Percentiles rank a stretch among this genome's conserved stretches.
Evolutionary conservation across 139 green algal genomes (phyloP).

Genomic region (Diplosphaera chodatii): DNA sequence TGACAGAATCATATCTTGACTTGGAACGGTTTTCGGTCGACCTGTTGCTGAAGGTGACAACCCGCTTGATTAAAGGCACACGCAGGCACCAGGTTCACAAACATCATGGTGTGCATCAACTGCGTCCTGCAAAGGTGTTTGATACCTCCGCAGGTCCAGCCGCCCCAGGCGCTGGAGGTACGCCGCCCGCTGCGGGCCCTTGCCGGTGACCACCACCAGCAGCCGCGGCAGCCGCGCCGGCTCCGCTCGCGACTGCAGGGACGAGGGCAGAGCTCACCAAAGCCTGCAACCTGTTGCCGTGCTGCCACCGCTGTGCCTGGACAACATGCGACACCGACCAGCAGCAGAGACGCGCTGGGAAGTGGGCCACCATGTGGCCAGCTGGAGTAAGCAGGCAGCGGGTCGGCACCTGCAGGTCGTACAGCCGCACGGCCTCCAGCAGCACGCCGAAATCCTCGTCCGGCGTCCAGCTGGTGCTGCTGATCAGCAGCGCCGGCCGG

Average conservation of each 20-base stretch:
- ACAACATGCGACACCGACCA: too few relatives aligned
- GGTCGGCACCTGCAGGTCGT: conserved; percentile 15
- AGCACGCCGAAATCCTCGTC: conserved; percentile 97
- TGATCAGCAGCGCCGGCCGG: conserved; percentile 82
- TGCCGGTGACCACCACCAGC: conserved; percentile 60
- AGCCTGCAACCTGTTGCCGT: too few relatives aligned
- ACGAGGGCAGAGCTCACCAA: not conserved
- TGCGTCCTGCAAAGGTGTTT: too few relatives aligned
- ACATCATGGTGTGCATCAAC: too few relatives aligned
- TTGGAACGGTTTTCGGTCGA: too few relatives aligned
- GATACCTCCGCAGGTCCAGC: conserved; percentile 62
- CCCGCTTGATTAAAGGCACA: too few relatives aligned
- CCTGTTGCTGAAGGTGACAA: too few relatives aligned
- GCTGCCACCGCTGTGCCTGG: too few relatives aligned
- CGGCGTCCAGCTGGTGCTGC: conserved; percentile 93
- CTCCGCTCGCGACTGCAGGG: not conserved
- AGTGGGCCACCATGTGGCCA: too few relatives aligned
- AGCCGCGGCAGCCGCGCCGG: conserved; percentile 22
- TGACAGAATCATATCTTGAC: too few relatives aligned
- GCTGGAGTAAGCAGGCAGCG: not conserved
- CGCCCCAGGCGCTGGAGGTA: conserved; percentile 61
- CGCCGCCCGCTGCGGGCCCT: conserved; percentile 68
- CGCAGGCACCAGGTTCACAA: too few relatives aligned
- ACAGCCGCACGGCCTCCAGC: conserved; percentile 54
- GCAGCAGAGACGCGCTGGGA: too few relatives aligned